These are phyloP conservation scores for Sinapis alba DNA, from an alignment of 441 rosid genomes.

Conservation along the genomic window DNA sequence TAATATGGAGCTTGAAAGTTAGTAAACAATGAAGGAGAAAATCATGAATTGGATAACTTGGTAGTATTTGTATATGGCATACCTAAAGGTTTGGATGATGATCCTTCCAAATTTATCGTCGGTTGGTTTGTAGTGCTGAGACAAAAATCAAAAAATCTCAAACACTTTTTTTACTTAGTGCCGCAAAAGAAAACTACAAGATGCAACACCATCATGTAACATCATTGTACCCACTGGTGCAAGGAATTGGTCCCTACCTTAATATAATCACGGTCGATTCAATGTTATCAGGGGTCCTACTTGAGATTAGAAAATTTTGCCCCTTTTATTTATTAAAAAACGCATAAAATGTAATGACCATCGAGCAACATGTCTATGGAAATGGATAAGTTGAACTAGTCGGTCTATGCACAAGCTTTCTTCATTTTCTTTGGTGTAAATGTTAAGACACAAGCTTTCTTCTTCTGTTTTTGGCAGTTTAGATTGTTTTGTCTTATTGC, in stretches of 20 bases:
- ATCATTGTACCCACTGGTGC: background rate
- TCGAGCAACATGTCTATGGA: background rate
- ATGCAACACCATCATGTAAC: background rate
- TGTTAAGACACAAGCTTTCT: no score
- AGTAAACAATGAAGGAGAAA: no score
- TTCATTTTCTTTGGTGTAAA: no score
- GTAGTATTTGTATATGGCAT: background rate
- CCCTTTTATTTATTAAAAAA: background rate
- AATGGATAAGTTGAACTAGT: background rate
- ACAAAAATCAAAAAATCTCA: background rate
- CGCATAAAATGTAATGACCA: background rate
- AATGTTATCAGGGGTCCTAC: background rate
- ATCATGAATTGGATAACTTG: no score
- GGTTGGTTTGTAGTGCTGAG: background rate
- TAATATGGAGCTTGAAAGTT: no score
- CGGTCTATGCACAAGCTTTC: background rate
- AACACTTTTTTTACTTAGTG: background rate
- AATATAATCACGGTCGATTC: background rate
- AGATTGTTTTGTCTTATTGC: background rate
- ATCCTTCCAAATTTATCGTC: background rate
- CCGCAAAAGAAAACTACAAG: background rate
- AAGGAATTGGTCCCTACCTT: background rate
- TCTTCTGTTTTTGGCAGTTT: background rate
- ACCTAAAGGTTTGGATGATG: no score
- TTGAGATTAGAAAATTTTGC: background rate